Evolutionary conservation across 2,329 filamentous ascomycete genomes (phyloP).

Genomic region (Lizonia empirigonia): DNA sequence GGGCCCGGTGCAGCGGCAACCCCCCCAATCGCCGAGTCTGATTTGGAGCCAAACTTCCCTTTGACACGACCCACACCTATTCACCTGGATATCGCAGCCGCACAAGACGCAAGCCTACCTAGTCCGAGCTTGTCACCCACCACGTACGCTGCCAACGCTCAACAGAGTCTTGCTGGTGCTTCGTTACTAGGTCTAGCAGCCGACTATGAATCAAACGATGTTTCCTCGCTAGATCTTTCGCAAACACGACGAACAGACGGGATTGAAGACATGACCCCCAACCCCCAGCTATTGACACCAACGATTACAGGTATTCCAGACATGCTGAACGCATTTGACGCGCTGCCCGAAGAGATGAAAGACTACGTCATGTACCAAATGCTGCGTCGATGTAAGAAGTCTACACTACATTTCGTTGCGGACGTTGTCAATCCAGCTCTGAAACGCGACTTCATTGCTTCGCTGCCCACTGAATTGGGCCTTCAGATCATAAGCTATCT

Average conservation of each 20-base stretch:
- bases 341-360: conserved; percentile 89
- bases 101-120: conserved; percentile 88
- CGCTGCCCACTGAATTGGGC: conserved; percentile 83
- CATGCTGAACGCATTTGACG: conserved; percentile 88
- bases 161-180: conserved; percentile 41
- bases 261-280: conserved; percentile 25
- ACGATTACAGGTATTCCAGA: conserved; percentile 76
- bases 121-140: conserved; percentile 92
- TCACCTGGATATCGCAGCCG: conserved; percentile 70
- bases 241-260: conserved; percentile 30
- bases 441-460: conserved; percentile 88
- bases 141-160: conserved; percentile 73
- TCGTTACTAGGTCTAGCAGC: conserved; percentile 32
- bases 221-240: conserved; percentile 44
- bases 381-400: conserved; percentile 82
- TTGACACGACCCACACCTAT: conserved; percentile 46
- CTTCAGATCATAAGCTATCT: conserved; percentile 88
- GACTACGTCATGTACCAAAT: conserved; percentile 97
- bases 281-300: conserved; percentile 47
- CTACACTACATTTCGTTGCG: conserved; percentile 86
- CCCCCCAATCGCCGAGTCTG: conserved; percentile 75
- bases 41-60: conserved; percentile 64
- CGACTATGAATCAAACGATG: conserved; percentile 44
- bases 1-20: conserved; percentile 68
- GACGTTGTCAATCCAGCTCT: conserved; percentile 90